These are phyloP conservation scores for Candida patagonica DNA, from an alignment of 805 yeast genomes.

Conservation along the genomic window DNA sequence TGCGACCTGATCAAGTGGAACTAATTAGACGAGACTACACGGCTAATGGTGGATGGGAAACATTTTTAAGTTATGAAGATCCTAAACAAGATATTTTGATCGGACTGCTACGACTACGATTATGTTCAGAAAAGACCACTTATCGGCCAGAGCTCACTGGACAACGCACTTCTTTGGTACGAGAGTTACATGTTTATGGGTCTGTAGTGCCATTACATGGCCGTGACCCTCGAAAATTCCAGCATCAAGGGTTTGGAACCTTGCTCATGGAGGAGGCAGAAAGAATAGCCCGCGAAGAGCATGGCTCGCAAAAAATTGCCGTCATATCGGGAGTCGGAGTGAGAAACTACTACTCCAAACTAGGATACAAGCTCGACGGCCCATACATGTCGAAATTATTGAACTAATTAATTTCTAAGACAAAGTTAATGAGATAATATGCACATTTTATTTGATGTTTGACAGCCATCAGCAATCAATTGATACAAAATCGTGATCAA, in stretches of 20 bases:
- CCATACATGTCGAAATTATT: conserved; percentile 86
- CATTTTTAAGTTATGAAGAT: conserved; percentile 91
- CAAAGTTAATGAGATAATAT: background rate
- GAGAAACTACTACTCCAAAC: conserved; percentile 83
- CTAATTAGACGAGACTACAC: conserved; percentile 89
- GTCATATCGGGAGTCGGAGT: conserved; percentile 98
- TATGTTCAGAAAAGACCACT: conserved; percentile 82
- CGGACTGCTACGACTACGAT: conserved; percentile 80
- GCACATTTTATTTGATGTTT: background rate
- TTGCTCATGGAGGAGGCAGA: conserved; percentile 97
- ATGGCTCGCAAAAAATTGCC: conserved; percentile 81
- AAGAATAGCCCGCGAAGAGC: conserved; percentile 89
- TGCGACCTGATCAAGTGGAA: conserved; percentile 95
- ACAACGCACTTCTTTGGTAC: conserved; percentile 87
- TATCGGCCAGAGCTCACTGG: conserved; percentile 77
- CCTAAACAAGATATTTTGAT: conserved; percentile 93
- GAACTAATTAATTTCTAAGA: background rate
- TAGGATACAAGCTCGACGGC: conserved; percentile 90
- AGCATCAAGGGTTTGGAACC: conserved; percentile 98
- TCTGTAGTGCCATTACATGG: conserved; percentile 95
- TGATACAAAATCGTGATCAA: conserved; percentile 22
- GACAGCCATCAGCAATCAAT: conserved; percentile 18
- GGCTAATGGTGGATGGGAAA: conserved; percentile 99
- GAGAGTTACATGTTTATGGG: conserved; percentile 96
- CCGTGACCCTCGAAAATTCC: conserved; percentile 95